Evolutionary conservation across 805 yeast species (phyloP), one percentile per base, ranked within the genome.

Genomic region (Barnettozyma wickerhamii): DNA sequence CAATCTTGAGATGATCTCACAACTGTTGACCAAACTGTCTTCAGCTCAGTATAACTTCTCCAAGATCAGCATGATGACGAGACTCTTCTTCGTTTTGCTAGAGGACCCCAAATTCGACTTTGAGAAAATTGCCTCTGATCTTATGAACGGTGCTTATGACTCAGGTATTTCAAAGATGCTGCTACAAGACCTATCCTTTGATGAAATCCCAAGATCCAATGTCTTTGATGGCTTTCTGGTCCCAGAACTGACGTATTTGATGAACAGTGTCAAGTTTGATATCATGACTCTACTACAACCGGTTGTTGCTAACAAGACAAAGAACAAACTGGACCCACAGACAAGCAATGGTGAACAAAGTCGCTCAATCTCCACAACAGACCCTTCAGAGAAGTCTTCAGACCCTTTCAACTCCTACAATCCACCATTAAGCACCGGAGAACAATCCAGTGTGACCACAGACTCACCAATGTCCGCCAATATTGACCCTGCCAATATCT

Each of bases 51-150:
- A 51, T 40, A 49, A 53, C 29, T 47, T 52, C 13, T 45, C 53
- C 9, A 49, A 49, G 20, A 24, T 49, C 4, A 34, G 43, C 12
- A 35, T 52, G 31, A 52, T 47, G 1, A 20, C 40, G 19, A 42
- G 38, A 23, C 14, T 56, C 12, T 40, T 50, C 21, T 45, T 20
- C 14, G 39, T 42, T 7, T 45, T 43, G 21, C 15, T 53, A 12
- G 49, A 36, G 30, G 44, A 48, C 18, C 53, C 58, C 7, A 15
- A 32, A 1, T 53, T 49, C 37, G 49, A 49, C 36, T 54, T 54
- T 34, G 46, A 41, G 19, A 13, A 27, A 4, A 33, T 45, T 13
- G 48, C 50, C 1, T 15, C 15, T 10, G 35, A 29, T 4, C 24
- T 42, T 12, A 12, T 32, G 7, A 31, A 30, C 9, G 46, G 39